phyloP scores from a whole-genome alignment of 2,329 filamentous ascomycete species.

The Xylaria hypoxylon region DNA sequence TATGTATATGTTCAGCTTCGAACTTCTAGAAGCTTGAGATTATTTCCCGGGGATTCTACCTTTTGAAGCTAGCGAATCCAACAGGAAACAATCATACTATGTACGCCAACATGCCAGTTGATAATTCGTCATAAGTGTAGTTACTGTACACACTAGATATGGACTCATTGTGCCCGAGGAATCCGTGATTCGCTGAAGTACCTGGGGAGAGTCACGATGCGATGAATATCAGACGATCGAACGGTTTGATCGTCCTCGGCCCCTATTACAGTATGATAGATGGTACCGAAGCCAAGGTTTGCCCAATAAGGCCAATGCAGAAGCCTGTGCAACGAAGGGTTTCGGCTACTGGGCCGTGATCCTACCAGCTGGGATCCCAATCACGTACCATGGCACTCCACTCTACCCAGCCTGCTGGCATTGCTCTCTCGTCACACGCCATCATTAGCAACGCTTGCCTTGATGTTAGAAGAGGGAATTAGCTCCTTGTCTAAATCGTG shows the following conservation, averaged over 20 bases:
- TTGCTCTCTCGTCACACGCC: neutral
- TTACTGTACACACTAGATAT: neutral
- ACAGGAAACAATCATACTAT: constrained; percentile 5
- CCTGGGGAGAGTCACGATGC: neutral
- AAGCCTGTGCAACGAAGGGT: constrained; percentile 12
- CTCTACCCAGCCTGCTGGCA: neutral
- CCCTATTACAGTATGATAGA: constrained; percentile 8
- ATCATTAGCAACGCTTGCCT: neutral
- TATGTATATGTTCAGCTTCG: constrained; percentile 2
- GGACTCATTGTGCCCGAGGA: neutral
- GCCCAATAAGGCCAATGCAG: neutral
- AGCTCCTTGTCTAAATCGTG: neutral
- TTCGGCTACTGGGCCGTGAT: constrained; percentile 31
- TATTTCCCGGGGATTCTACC: constrained; percentile 12
- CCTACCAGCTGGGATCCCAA: constrained; percentile 17
- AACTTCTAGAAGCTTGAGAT: constrained; percentile 24
- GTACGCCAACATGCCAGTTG: neutral
- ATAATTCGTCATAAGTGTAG: neutral
- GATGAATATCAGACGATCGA: neutral
- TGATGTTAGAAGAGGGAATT: neutral
- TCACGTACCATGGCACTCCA: constrained; percentile 14
- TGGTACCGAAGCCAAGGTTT: constrained; percentile 2
- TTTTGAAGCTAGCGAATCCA: constrained; percentile 22
- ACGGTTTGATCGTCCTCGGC: constrained; percentile 2
- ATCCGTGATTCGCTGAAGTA: neutral